These are phyloP conservation scores for Gardenia jasminoides DNA, from an alignment of 257 asterid species.

Conservation along the genomic window DNA sequence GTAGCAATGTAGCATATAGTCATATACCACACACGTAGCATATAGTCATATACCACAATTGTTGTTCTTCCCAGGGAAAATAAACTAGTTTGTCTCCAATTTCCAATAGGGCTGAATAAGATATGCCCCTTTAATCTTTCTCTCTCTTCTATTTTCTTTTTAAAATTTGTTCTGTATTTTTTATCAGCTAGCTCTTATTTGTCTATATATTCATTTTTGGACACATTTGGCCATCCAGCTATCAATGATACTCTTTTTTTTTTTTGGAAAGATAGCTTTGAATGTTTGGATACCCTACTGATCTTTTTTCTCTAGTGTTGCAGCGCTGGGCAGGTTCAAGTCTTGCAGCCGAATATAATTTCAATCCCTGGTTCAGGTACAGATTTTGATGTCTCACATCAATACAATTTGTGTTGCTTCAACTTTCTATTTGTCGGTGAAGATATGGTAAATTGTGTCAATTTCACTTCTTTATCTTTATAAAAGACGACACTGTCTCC, in stretches of 20 bases:
- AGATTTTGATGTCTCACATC: slow-evolving; percentile 1
- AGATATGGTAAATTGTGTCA: slow-evolving; percentile 17
- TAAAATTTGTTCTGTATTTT: not conserved
- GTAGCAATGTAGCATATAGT: not conserved
- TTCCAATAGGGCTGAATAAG: not conserved
- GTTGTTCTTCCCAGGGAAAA: not conserved
- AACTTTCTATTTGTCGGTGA: slow-evolving; percentile 9
- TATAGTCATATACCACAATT: not conserved
- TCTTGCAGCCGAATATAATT: not conserved
- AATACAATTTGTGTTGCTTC: not conserved
- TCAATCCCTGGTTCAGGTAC: not conserved
- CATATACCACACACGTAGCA: not conserved
- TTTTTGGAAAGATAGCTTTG: too few species aligned
- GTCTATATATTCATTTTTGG: too few species aligned
- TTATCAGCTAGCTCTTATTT: not conserved
- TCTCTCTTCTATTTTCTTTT: not conserved
- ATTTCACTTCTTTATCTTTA: slow-evolving; percentile 7
- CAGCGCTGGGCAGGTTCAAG: not conserved
- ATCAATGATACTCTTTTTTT: not conserved
- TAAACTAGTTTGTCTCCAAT: not conserved
- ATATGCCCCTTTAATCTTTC: not conserved
- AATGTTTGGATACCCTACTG: not conserved
- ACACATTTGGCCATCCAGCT: not conserved
- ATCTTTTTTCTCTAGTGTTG: not conserved
- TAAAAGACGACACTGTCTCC: not conserved